These are phyloP conservation scores for Cyberlindnera mississippiensis DNA, from an alignment of 805 yeast species.

Conservation along the genomic window DNA sequence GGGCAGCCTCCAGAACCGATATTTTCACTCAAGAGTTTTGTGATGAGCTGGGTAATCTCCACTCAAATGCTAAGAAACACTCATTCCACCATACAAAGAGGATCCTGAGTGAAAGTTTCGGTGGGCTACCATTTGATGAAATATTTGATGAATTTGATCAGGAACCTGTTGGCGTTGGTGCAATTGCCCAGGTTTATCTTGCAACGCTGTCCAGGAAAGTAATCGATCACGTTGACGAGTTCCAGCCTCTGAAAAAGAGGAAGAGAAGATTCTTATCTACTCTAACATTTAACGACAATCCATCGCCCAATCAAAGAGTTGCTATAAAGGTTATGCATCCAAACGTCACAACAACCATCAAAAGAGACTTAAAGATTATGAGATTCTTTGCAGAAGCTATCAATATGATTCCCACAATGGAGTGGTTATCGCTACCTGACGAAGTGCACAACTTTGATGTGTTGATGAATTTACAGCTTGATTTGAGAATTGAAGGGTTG, in stretches of 20 bases:
- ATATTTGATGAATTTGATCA: slow-evolving; percentile 76
- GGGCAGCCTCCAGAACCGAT: slow-evolving; percentile 98
- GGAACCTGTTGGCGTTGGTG: slow-evolving; percentile 92
- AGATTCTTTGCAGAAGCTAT: slow-evolving; percentile 66
- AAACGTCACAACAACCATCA: slow-evolving; percentile 62
- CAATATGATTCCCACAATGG: slow-evolving; percentile 86
- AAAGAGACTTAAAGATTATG: slow-evolving; percentile 84
- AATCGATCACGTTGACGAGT: slow-evolving; percentile 33
- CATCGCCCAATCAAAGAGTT: slow-evolving; percentile 50
- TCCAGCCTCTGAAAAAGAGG: slow-evolving; percentile 20
- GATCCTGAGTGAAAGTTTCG: slow-evolving; percentile 56
- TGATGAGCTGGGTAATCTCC: slow-evolving; percentile 68
- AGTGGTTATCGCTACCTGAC: slow-evolving; percentile 93
- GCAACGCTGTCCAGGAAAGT: slow-evolving; percentile 56
- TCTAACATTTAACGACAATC: slow-evolving; percentile 12
- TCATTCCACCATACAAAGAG: slow-evolving; percentile 54
- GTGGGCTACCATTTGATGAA: slow-evolving; percentile 51
- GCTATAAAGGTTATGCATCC: slow-evolving; percentile 96
- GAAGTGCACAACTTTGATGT: slow-evolving; percentile 86
- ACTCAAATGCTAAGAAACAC: slow-evolving; percentile 81
- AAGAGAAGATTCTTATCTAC: slow-evolving; percentile 20
- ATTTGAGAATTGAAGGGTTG: slow-evolving; percentile 82
- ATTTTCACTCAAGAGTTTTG: slow-evolving; percentile 81
- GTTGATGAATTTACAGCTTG: slow-evolving; percentile 86
- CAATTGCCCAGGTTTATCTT: slow-evolving; percentile 92